Evolutionary conservation across 2,329 filamentous ascomycete species (phyloP).

Genomic region (Coniella lustricola): DNA sequence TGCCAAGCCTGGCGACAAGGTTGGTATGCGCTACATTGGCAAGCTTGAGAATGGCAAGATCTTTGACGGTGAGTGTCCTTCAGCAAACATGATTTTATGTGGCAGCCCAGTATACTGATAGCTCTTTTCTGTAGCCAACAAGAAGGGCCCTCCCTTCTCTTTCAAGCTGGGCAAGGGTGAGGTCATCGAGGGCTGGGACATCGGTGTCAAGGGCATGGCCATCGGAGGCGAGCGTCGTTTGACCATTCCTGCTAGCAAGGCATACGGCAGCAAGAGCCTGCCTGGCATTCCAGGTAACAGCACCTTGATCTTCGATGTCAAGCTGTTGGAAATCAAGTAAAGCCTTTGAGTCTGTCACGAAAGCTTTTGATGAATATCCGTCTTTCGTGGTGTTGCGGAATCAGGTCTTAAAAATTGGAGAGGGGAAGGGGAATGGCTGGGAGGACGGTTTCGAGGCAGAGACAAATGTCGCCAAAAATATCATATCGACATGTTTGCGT

Average conservation of each 20-base stretch:
- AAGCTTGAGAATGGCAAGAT: slow-evolving; percentile 93
- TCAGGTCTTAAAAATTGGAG: too few species aligned
- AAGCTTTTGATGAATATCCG: too few species aligned
- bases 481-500: not conserved
- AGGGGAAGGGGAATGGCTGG: too few species aligned
- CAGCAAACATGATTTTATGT: not conserved
- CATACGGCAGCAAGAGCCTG: slow-evolving; percentile 77
- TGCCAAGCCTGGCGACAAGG: slow-evolving; percentile 83
- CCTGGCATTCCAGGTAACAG: slow-evolving; percentile 90
- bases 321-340: slow-evolving; percentile 78
- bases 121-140: slow-evolving; percentile 67
- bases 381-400: too few species aligned
- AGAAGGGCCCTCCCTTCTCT: slow-evolving; percentile 94
- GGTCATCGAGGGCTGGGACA: slow-evolving; percentile 98
- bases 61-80: slow-evolving; percentile 69
- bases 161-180: slow-evolving; percentile 93
- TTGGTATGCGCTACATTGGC: slow-evolving; percentile 96
- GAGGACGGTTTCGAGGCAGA: too few species aligned
- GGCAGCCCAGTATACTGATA: slow-evolving; percentile 12
- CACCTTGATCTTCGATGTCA: slow-evolving; percentile 85
- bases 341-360: slow-evolving; percentile 13
- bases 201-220: slow-evolving; percentile 86
- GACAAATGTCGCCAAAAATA: not conserved
- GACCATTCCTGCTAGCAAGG: slow-evolving; percentile 78
- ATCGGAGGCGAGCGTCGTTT: slow-evolving; percentile 90